Conservation (phyloP, 2,329 filamentous ascomycete species). For the Aspergillus costaricaensis region DNA sequence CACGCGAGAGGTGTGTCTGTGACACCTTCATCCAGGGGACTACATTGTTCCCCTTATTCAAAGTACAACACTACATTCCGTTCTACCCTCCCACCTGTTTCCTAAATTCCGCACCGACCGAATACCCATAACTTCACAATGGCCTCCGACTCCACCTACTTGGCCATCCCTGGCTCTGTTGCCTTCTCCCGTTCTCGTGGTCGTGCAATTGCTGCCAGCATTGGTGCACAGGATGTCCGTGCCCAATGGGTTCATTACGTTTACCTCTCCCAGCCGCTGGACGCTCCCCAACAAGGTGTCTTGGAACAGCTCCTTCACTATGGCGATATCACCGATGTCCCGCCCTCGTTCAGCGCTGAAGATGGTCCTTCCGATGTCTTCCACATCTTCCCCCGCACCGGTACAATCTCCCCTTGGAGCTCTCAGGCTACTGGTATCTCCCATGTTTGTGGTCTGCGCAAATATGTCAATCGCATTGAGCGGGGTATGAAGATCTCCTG, state of each 20-base stretch:
- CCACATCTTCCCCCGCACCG: slow-evolving; percentile 77
- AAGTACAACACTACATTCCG: not conserved
- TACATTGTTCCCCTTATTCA: slow-evolving; percentile 15
- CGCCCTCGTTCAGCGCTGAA: slow-evolving; percentile 45
- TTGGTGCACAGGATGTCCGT: slow-evolving; percentile 47
- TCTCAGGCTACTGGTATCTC: slow-evolving; percentile 94
- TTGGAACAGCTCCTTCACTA: slow-evolving; percentile 64
- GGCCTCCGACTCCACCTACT: slow-evolving; percentile 35
- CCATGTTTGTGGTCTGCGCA: slow-evolving; percentile 80
- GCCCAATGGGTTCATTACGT: slow-evolving; percentile 65
- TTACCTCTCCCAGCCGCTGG: slow-evolving; percentile 55
- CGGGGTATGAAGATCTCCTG: slow-evolving; percentile 75
- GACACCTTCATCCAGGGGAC: slow-evolving; percentile 17
- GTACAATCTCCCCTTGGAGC: slow-evolving; percentile 91
- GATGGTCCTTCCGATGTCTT: slow-evolving; percentile 60
- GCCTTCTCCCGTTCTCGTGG: slow-evolving; percentile 51
- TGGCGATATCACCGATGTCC: slow-evolving; percentile 56
- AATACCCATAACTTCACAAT: slow-evolving; percentile 28
- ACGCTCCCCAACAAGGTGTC: slow-evolving; percentile 50
- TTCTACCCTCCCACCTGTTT: slow-evolving; percentile 3
- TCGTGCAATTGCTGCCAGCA: slow-evolving; percentile 44
- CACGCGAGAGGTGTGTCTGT: slow-evolving; percentile 23
- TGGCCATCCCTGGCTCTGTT: slow-evolving; percentile 45
- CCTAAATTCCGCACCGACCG: slow-evolving; percentile 14
- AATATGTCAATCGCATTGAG: slow-evolving; percentile 76